These are phyloP conservation scores for Colletotrichum abscissum DNA, from an alignment of 2,329 filamentous ascomycete species.

Conservation along the genomic window DNA sequence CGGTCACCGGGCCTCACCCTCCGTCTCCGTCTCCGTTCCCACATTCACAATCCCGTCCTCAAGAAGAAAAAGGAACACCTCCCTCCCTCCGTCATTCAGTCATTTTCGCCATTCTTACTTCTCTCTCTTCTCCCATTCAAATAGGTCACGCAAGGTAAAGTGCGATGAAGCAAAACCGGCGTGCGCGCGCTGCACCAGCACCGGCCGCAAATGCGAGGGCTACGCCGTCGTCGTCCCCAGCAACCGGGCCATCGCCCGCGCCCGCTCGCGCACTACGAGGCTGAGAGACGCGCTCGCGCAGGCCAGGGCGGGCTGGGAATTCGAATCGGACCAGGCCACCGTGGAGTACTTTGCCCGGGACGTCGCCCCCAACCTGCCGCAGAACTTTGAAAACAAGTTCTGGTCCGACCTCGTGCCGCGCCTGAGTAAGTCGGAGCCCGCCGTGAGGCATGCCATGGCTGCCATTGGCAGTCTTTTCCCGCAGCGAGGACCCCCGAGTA, in stretches of 20 bases:
- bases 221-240: constrained; percentile 47
- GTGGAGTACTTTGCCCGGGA: constrained; percentile 48
- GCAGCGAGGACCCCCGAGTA: constrained; percentile 46
- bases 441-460: constrained; percentile 61
- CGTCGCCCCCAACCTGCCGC: constrained; percentile 50
- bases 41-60: background rate
- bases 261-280: constrained; percentile 32
- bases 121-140: background rate
- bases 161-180: constrained; percentile 66
- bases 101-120: background rate
- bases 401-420: constrained; percentile 59
- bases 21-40: background rate
- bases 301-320: constrained; percentile 21
- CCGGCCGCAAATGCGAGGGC: constrained; percentile 67
- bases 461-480: constrained; percentile 55
- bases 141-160: constrained; percentile 65
- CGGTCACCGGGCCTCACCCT: background rate
- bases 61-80: background rate
- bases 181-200: constrained; percentile 64
- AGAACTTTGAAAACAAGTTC: constrained; percentile 55
- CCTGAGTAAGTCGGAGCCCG: constrained; percentile 55
- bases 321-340: constrained; percentile 38
- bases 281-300: constrained; percentile 24
- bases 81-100: too few species aligned
- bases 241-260: constrained; percentile 29